Evolutionary conservation across 805 yeast genomes (phyloP).

Genomic region (Kodamaea jinghongensis): DNA sequence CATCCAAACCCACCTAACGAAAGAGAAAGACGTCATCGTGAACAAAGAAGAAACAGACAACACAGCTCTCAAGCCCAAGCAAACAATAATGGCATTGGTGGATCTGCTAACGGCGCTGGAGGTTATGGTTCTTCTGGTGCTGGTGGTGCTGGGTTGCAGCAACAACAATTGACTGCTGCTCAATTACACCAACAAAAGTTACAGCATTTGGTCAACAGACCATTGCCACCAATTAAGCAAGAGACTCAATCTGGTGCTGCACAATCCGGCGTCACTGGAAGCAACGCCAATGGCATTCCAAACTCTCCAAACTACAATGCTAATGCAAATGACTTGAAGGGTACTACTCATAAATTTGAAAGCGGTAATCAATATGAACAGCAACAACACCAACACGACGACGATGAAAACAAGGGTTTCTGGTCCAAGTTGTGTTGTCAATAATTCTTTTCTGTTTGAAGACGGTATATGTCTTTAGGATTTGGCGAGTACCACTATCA

Average conservation of each 20-base stretch:
- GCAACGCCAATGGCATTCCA: constrained; percentile 19
- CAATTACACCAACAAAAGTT: constrained; percentile 48
- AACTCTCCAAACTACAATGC: constrained; percentile 19
- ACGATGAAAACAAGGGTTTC: constrained; percentile 39
- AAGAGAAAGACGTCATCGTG: constrained; percentile 45
- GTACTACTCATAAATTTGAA: constrained; percentile 14
- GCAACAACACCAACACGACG: constrained; percentile 32
- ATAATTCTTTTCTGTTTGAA: constrained; percentile 13
- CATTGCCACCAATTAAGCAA: constrained; percentile 47
- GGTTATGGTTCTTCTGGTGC: constrained; percentile 7
- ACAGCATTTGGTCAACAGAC: constrained; percentile 47
- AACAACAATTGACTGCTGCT: constrained; percentile 42
- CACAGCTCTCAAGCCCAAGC: constrained; percentile 17
- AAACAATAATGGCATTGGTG: constrained; percentile 20
- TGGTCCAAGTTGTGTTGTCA: constrained; percentile 45
- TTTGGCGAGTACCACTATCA: constrained; percentile 3
- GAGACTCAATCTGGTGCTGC: constrained; percentile 24
- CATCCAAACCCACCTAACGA: constrained; percentile 60
- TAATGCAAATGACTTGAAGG: constrained; percentile 15
- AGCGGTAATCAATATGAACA: constrained; percentile 34
- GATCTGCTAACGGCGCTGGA: constrained; percentile 8
- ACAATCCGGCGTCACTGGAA: constrained; percentile 14
- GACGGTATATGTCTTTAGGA: neutral
- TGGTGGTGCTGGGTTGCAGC: constrained; percentile 16
- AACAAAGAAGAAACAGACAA: constrained; percentile 44